A percentile compares a stretch with the other conserved stretches of the same genome.
Conservation (phyloP, 2,329 filamentous ascomycete species). For the Fusarium sp. region DNA sequence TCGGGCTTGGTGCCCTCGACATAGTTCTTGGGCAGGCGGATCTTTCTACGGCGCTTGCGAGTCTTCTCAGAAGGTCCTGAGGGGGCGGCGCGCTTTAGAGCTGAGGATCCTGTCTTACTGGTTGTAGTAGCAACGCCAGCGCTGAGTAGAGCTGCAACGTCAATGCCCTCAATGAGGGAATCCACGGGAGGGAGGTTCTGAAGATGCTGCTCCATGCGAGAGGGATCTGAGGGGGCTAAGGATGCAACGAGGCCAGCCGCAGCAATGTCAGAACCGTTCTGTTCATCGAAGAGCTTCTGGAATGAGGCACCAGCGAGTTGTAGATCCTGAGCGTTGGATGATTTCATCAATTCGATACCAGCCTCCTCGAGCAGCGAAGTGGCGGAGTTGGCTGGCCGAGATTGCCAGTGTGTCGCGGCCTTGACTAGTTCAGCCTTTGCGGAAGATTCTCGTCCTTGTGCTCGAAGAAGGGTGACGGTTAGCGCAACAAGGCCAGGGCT, state of each 20-base stretch:
- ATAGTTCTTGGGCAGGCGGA: slow-evolving; percentile 79
- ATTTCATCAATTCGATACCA: slow-evolving; percentile 85
- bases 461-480: slow-evolving; percentile 82
- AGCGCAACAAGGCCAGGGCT: slow-evolving; percentile 88
- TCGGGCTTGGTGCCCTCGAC: slow-evolving; percentile 86
- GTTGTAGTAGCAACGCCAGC: slow-evolving; percentile 70
- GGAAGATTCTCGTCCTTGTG: slow-evolving; percentile 79
- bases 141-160: slow-evolving; percentile 74
- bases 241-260: slow-evolving; percentile 90
- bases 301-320: slow-evolving; percentile 84
- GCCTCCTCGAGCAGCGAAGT: slow-evolving; percentile 84
- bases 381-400: slow-evolving; percentile 63
- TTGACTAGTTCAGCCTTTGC: slow-evolving; percentile 82
- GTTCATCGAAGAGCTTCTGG: slow-evolving; percentile 74
- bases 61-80: slow-evolving; percentile 58
- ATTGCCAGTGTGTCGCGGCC: slow-evolving; percentile 86
- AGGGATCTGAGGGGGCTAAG: slow-evolving; percentile 73
- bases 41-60: slow-evolving; percentile 71
- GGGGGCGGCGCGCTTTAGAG: slow-evolving; percentile 66
- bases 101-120: slow-evolving; percentile 53
- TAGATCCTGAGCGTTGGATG: slow-evolving; percentile 77
- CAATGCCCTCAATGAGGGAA: slow-evolving; percentile 71
- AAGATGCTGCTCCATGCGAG: slow-evolving; percentile 69
- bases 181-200: slow-evolving; percentile 73
- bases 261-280: slow-evolving; percentile 77